Base-by-base conservation (phyloP, 2,329 filamentous ascomycete genomes). In the Knufia fluminis region DNA sequence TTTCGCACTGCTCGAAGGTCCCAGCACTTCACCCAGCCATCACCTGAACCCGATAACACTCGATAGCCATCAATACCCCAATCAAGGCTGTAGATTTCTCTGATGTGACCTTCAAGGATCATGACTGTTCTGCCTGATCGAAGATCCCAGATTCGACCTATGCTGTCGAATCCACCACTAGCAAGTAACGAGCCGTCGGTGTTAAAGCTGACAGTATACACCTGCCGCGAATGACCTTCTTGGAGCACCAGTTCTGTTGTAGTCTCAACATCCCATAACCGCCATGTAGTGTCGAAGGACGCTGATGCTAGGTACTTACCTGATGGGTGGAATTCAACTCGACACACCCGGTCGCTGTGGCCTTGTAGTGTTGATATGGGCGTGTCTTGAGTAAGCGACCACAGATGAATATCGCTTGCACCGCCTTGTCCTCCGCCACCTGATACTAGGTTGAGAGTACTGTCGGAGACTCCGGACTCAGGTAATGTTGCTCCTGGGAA, bases 1-100 rank as follows among this genome's bases (percentile, higher is more conserved):
- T 83, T 82, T 59, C 85, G 79, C 43, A 97, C 90, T 60, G 92
- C 91, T 40, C 92, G 82, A 46, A 98, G 76, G 63, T 98, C 92
- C 92, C 92, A 98, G 68, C 91, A 96, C 67, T 96, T 97, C 61
- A 95, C 82, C 79, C 92, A 97, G 16, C 91, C 91, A 63, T 98
- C 92, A 1, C 83, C 88, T 12, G 89, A 94, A 1, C 89, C 90
- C 0, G 89, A 89, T n/a, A 97, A 73, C 7, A 97, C 80, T n/a
- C 92, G 81, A 65, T 95, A 83, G 4, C 91, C 89, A 63, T 98
- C 92, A 0, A 83, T 77, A 51, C 86, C 82, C 92, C 94, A 98
- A 66, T 96, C 90, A 4, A 97, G 72, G 0, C 83, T 89, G 61
- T 94, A 90, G 48, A 98, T 95, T 12, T 94, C 90, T 54, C 90